Base-by-base conservation (phyloP, 345 rosid species). In the Citropsis articulata region DNA sequence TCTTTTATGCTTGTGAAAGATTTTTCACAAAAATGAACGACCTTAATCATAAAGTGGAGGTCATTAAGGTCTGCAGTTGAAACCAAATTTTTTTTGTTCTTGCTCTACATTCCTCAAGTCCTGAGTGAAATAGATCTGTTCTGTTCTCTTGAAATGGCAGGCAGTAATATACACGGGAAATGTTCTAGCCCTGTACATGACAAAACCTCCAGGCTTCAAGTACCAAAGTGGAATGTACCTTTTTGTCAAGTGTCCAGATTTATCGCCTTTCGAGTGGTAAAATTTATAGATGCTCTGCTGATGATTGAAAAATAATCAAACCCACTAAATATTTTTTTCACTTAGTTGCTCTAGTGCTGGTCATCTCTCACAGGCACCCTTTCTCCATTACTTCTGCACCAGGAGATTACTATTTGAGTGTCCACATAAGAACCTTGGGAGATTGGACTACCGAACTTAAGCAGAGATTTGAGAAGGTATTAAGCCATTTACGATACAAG, bases 331-430 rank as follows among this genome's bases (percentile, higher is more conserved):
- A 2, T 69, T 50, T 4, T 72, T 63, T 14, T 30, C 62, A 40
- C 13, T 22, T 18, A 4, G 33, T 45, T 13, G 66, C 18, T 71
- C 16, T 2, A 13, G 25, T 71, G 33, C 35, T 75, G 38, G 33
- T 75, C 18, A 2, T 55, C 55, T 25, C 7, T 28, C 77, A 9
- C 75, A 96, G 98, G 99, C 99, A 96, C 83, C 99, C 95, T n/a
- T 94, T 96, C 74, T 92, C 98, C 33, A 96, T 96, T 82, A 94
- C 99, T 40, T 96, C 98, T 14, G 98, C 99, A 25, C 98, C 98
- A 22, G 92, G 90, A 57, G 98, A 94, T 75, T 92, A 91, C 62
- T 91, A 87, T 80, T 65, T 96, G 84, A 94, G 98, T 60, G 93
- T 96, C 67, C 99, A 96, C 87, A 94, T 94, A 76, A 69, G 99